Conservation (phyloP, 2,329 filamentous ascomycete genomes). For the Colletotrichum graminicola region DNA sequence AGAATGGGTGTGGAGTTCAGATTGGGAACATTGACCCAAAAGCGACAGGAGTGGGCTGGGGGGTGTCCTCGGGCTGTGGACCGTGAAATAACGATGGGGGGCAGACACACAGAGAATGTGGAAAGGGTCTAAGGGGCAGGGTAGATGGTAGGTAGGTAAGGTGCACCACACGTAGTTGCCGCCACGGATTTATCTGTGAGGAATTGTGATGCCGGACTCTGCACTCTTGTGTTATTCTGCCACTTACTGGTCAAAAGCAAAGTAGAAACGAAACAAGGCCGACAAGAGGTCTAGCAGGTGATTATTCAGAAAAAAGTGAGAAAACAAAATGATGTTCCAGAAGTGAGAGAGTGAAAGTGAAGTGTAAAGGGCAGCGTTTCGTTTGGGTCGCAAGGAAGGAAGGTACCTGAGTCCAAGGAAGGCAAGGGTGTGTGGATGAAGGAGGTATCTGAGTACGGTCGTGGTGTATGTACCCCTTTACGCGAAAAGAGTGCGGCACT, state of each 20-base stretch:
- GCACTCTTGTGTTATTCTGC: constrained; percentile 13
- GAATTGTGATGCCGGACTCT: constrained; percentile 9
- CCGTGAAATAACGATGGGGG: constrained; percentile 40
- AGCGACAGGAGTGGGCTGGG: constrained; percentile 39
- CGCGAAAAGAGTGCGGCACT: constrained; percentile 18
- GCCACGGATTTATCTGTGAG: constrained; percentile 15
- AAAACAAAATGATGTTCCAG: constrained; percentile 21
- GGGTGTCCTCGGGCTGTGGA: constrained; percentile 38
- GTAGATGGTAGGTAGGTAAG: background rate
- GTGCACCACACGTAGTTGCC: constrained; percentile 24
- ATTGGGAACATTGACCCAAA: constrained; percentile 41
- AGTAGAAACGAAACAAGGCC: constrained; percentile 15
- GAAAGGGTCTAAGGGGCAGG: constrained; percentile 34
- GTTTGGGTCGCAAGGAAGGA: constrained; percentile 38
- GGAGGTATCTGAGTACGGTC: constrained; percentile 1
- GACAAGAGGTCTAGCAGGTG: background rate
- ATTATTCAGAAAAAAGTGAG: constrained; percentile 16
- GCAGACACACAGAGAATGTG: background rate
- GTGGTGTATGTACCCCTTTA: constrained; percentile 20
- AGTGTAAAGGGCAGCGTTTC: constrained; percentile 35
- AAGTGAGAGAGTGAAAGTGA: constrained; percentile 11
- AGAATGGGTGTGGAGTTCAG: constrained; percentile 41
- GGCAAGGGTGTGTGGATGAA: constrained; percentile 18
- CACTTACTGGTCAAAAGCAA: background rate
- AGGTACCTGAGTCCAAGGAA: constrained; percentile 20